Evolutionary conservation across 257 asterid genomes (phyloP).

Genomic region (Solanum sejunctum): DNA sequence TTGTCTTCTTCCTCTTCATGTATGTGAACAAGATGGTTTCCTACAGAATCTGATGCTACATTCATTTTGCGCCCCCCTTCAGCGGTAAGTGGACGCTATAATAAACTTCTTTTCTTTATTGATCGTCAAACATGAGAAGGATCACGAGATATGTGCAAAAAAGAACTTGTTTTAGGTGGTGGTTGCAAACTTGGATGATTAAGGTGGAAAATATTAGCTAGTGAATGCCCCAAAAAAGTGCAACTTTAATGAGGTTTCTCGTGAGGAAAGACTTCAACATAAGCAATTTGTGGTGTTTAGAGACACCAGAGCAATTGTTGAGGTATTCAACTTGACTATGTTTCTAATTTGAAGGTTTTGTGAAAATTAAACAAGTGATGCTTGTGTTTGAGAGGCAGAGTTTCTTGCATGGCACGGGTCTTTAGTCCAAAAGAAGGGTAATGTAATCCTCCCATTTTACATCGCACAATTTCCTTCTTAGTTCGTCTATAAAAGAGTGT

Average conservation of each 20-base stretch:
- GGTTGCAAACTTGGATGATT: background rate
- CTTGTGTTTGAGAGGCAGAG: background rate
- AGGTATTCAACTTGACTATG: background rate
- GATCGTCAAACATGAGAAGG: background rate
- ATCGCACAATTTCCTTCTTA: too few relatives aligned
- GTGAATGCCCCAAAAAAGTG: background rate
- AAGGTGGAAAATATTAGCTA: background rate
- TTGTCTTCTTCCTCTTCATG: slow-evolving; percentile 33
- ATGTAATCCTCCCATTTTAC: too few relatives aligned
- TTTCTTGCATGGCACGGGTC: background rate
- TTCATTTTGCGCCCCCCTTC: slow-evolving; percentile 21
- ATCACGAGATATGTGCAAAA: slow-evolving; percentile 22
- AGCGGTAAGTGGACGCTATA: background rate
- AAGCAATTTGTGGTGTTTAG: slow-evolving; percentile 9
- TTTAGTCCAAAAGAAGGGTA: background rate
- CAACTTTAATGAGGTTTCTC: slow-evolving; percentile 19
- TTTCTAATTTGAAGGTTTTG: background rate
- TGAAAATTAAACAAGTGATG: background rate
- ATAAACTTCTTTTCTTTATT: background rate
- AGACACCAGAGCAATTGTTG: background rate
- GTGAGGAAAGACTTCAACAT: slow-evolving; percentile 13
- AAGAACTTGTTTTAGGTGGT: background rate
- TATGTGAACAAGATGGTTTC: slow-evolving; percentile 52
- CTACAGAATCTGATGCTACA: slow-evolving; percentile 22
- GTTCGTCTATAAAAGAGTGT: too few relatives aligned